A percentile compares a stretch with the other conserved stretches of the same genome.
Conservation (phyloP, 1,284 basidiomycete genomes). For the Moesziomyces sp. region DNA sequence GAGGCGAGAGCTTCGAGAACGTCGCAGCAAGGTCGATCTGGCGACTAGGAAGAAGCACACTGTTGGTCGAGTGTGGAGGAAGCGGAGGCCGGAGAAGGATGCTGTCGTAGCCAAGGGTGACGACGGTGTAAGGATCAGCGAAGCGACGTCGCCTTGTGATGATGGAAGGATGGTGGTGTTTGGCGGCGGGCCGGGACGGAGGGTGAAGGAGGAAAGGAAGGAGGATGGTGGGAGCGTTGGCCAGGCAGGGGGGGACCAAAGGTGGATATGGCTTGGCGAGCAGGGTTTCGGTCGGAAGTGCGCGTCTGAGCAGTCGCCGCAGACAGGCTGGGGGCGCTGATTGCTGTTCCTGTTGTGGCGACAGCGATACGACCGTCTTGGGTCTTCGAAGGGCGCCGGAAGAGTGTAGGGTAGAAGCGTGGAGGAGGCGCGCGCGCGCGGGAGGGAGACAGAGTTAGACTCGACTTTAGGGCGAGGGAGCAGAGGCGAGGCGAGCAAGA, state of each 20-base stretch:
- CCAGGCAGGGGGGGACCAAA: too few species aligned
- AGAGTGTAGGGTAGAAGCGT: not conserved
- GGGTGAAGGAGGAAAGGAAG: slow-evolving; percentile 5
- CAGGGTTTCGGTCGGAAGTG: too few species aligned
- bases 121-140: slow-evolving; percentile 18
- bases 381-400: not conserved
- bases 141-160: slow-evolving; percentile 27
- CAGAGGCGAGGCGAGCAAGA: too few species aligned
- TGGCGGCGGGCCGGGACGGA: not conserved
- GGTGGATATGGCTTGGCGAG: too few species aligned
- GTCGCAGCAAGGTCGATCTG: not conserved
- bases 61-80: not conserved
- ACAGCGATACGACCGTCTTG: not conserved
- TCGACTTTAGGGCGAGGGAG: too few species aligned
- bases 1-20: not conserved
- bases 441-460: too few species aligned
- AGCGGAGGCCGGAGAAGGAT: not conserved
- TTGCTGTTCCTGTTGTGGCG: not conserved
- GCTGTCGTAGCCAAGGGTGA: slow-evolving; percentile 18
- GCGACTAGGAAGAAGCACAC: not conserved
- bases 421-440: too few species aligned
- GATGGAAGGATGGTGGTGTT: not conserved
- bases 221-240: slow-evolving; percentile 1
- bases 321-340: too few species aligned
- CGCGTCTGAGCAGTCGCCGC: too few species aligned